Evolutionary conservation across 192 early-diverging fungal genomes (phyloP).

Genomic region (Chytriomyces hyalinus): DNA sequence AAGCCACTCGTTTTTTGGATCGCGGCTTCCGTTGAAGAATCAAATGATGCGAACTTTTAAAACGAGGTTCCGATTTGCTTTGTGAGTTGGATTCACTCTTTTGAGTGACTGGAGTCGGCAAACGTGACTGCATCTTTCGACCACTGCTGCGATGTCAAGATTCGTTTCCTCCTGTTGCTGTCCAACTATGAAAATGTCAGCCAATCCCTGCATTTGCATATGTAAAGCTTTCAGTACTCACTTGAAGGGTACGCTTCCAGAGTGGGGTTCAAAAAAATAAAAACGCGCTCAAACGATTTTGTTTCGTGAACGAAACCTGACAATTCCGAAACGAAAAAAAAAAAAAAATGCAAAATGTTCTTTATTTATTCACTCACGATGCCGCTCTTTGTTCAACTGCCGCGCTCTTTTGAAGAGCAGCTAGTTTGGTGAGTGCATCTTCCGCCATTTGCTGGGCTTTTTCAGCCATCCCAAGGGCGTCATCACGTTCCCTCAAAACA

Average conservation of each 20-base stretch:
- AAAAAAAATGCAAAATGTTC: not conserved
- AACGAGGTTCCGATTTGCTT: not conserved
- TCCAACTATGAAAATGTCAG: too few species aligned
- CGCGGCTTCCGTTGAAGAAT: conserved; percentile 21
- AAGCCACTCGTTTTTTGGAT: conserved; percentile 16
- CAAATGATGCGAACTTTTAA: conserved; percentile 29
- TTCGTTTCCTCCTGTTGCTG: too few species aligned
- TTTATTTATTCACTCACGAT: not conserved
- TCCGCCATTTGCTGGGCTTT: not conserved
- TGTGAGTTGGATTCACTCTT: too few species aligned
- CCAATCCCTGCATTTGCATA: too few species aligned
- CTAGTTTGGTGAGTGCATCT: not conserved
- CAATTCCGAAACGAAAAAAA: not conserved
- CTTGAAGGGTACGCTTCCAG: too few species aligned
- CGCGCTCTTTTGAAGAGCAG: not conserved
- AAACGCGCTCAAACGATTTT: too few species aligned
- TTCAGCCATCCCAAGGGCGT: conserved; percentile 14
- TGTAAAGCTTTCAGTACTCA: too few species aligned
- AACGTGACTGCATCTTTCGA: too few species aligned
- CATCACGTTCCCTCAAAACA: conserved; percentile 24
- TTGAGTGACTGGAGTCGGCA: too few species aligned
- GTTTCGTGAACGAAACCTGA: not conserved
- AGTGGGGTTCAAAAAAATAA: too few species aligned
- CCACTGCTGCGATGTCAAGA: too few species aligned
- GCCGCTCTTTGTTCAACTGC: not conserved